Conservation (phyloP, 148 eudicot genomes). For the Mesembryanthemum crystallinum region DNA sequence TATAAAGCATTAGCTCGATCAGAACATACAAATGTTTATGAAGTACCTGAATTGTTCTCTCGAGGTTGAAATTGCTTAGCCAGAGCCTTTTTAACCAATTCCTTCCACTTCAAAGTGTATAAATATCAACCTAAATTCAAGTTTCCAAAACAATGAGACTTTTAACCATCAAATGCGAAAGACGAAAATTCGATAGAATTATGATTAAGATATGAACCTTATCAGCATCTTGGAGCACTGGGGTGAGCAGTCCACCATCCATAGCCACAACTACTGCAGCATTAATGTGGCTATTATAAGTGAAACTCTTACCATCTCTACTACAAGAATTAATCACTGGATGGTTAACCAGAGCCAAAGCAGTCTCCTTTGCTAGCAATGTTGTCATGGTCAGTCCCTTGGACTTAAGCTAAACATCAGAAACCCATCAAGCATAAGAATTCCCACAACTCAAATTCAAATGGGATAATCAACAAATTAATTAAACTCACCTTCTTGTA, state of each 20-base stretch:
- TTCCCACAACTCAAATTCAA: slow-evolving; percentile 2
- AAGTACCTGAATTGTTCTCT: too few species aligned
- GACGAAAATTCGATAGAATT: too few species aligned
- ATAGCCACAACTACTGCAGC: slow-evolving; percentile 93
- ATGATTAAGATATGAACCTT: slow-evolving; percentile 54
- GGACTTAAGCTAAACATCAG: slow-evolving; percentile 57
- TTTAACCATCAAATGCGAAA: too few species aligned
- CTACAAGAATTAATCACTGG: slow-evolving; percentile 93
- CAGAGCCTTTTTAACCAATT: too few species aligned
- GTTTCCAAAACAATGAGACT: too few species aligned
- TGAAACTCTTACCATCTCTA: slow-evolving; percentile 97
- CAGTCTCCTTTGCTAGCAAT: slow-evolving; percentile 88
- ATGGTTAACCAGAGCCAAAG: slow-evolving; percentile 80
- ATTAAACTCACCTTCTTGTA: slow-evolving; percentile 72
- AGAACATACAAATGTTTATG: too few species aligned
- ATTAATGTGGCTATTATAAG: slow-evolving; percentile 82
- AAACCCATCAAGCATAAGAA: slow-evolving; percentile 20
- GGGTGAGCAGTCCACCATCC: slow-evolving; percentile 88
- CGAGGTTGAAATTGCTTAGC: too few species aligned
- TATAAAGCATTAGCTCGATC: too few species aligned
- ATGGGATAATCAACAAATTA: too few species aligned
- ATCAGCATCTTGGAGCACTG: slow-evolving; percentile 90
- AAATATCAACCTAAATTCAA: too few species aligned
- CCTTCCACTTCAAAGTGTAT: too few species aligned
- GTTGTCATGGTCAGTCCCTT: slow-evolving; percentile 99